Evolutionary conservation across 768 basidiomycete genomes (phyloP).

Genomic region (Rhizopogon rudus): DNA sequence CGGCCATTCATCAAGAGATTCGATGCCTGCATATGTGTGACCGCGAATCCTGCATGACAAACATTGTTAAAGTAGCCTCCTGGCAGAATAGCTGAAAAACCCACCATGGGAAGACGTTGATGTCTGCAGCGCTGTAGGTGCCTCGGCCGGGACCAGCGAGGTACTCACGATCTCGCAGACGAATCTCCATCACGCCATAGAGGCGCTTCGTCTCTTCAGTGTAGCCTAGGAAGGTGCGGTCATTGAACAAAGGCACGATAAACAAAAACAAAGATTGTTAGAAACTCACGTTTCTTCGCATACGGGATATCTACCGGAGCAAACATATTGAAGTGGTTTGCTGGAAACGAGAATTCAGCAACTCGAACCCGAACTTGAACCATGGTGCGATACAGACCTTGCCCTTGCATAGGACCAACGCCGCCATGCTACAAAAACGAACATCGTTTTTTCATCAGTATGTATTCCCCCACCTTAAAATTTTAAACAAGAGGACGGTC

Average conservation of each 20-base stretch:
- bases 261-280: background rate
- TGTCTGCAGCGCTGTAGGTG: slow-evolving; percentile 36
- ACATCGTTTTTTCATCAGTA: background rate
- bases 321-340: slow-evolving; percentile 33
- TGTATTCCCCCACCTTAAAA: background rate
- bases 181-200: slow-evolving; percentile 42
- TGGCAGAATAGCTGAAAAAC: background rate
- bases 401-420: slow-evolving; percentile 35
- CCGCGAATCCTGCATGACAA: slow-evolving; percentile 28
- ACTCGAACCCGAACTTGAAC: background rate
- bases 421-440: slow-evolving; percentile 20
- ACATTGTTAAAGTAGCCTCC: background rate
- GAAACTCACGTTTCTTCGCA: slow-evolving; percentile 26
- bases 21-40: slow-evolving; percentile 26
- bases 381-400: slow-evolving; percentile 2
- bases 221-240: slow-evolving; percentile 24
- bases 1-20: slow-evolving; percentile 35
- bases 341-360: slow-evolving; percentile 1
- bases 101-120: slow-evolving; percentile 25
- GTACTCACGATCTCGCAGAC: slow-evolving; percentile 38
- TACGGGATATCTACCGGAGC: slow-evolving; percentile 32
- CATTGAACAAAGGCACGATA: too few species aligned
- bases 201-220: slow-evolving; percentile 43
- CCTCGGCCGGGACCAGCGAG: slow-evolving; percentile 35
- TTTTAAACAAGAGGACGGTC: background rate